Evolutionary conservation across 306 rosid species (phyloP).

Genomic region (Leucaena leucocephala): DNA sequence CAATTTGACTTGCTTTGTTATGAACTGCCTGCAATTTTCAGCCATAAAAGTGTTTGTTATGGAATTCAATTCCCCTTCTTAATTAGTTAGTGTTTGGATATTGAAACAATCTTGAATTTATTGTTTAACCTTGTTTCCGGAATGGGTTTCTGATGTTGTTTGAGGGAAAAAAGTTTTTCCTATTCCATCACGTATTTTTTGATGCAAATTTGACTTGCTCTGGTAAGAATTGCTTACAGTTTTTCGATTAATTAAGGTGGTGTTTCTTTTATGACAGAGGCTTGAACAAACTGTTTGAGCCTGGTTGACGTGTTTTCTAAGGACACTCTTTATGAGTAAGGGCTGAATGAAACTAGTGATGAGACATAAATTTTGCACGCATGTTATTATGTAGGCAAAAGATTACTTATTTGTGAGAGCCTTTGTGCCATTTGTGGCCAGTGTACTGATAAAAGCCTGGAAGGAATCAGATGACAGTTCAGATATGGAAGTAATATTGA

Average conservation of each 20-base stretch:
- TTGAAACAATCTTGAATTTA: background rate
- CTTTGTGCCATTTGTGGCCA: conserved; percentile 65
- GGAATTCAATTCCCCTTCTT: background rate
- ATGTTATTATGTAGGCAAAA: conserved; percentile 60
- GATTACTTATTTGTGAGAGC: conserved; percentile 79
- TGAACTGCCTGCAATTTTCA: background rate
- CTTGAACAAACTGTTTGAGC: background rate
- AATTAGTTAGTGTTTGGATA: background rate
- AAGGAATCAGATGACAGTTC: conserved; percentile 56
- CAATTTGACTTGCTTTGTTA: conserved; percentile 4
- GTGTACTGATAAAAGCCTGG: conserved; percentile 67
- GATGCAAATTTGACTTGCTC: too few relatives aligned
- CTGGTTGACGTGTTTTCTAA: background rate
- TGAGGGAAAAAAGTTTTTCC: too few relatives aligned
- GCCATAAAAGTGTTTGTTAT: too few relatives aligned
- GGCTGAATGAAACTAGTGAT: background rate
- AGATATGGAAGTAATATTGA: conserved; percentile 66
- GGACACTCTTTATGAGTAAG: background rate
- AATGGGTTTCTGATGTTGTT: too few relatives aligned
- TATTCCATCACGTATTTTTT: too few relatives aligned
- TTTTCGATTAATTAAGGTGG: background rate
- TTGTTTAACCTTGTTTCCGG: background rate
- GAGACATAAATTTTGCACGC: background rate
- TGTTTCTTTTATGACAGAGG: background rate
- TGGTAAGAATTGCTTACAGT: too few relatives aligned